Percentiles rank a stretch among this genome's conserved stretches.
phyloP scores from a whole-genome alignment of 2,329 filamentous ascomycete genomes.

The Periglandula ipomoeae region DNA sequence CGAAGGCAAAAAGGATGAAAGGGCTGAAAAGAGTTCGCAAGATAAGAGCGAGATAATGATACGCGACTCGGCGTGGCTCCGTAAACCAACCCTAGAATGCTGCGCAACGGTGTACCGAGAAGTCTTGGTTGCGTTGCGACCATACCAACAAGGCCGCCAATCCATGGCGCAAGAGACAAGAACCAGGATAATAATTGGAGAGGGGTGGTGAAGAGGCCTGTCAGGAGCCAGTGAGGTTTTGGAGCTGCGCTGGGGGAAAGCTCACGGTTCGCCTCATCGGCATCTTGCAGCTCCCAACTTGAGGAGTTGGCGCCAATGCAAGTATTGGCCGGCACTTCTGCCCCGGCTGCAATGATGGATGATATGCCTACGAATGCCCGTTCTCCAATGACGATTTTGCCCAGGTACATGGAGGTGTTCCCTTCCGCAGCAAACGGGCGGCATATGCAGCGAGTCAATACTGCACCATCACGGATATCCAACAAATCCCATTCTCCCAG shows the following conservation, averaged over 20 bases:
- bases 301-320: constrained; percentile 49
- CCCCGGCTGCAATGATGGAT: constrained; percentile 42
- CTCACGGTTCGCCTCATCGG: constrained; percentile 37
- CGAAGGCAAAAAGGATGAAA: constrained; percentile 33
- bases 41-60: constrained; percentile 38
- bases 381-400: constrained; percentile 37
- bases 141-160: constrained; percentile 34
- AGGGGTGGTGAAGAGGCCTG: constrained; percentile 32
- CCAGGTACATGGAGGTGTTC: constrained; percentile 50
- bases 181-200: constrained; percentile 30
- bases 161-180: constrained; percentile 36
- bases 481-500: constrained; percentile 49
- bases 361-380: constrained; percentile 37
- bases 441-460: constrained; percentile 36
- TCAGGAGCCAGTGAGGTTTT: constrained; percentile 35
- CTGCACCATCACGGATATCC: constrained; percentile 40
- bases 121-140: constrained; percentile 27
- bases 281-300: constrained; percentile 43
- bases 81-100: constrained; percentile 42
- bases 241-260: constrained; percentile 28
- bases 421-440: constrained; percentile 45
- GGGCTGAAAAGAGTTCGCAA: constrained; percentile 32
- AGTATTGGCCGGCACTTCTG: constrained; percentile 35
- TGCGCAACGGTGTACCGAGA: constrained; percentile 26
- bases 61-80: constrained; percentile 33